These are phyloP conservation scores for Metarhizium guizhouense DNA, from an alignment of 2,329 filamentous ascomycete genomes.

Conservation along the genomic window DNA sequence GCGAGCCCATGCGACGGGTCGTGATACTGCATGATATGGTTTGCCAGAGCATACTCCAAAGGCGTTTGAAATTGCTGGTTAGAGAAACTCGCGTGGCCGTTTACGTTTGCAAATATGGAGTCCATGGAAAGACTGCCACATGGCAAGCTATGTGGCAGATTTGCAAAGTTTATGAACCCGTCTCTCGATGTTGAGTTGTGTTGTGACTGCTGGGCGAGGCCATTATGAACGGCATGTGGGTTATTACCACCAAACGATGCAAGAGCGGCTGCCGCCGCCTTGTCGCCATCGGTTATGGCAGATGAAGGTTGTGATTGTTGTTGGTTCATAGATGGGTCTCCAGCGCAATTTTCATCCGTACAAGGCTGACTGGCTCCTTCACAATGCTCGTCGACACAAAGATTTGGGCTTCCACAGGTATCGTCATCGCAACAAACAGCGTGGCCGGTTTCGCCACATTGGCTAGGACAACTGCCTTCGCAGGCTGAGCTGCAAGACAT, in stretches of 20 bases:
- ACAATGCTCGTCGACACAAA: constrained; percentile 23
- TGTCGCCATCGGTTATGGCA: constrained; percentile 13
- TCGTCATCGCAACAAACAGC: constrained; percentile 27
- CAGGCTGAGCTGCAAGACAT: constrained; percentile 27
- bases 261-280: constrained; percentile 20
- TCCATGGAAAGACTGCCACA: constrained; percentile 15
- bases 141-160: constrained; percentile 10
- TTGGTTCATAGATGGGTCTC: constrained; percentile 10
- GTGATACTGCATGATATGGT: constrained; percentile 22
- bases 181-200: constrained; percentile 3
- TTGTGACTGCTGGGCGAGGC: constrained; percentile 8
- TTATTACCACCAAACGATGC: constrained; percentile 20
- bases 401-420: constrained; percentile 19
- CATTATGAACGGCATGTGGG: constrained; percentile 5
- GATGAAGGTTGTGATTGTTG: background rate
- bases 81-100: constrained; percentile 3
- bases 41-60: constrained; percentile 16
- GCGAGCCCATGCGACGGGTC: constrained; percentile 14
- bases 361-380: constrained; percentile 26
- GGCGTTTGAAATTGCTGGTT: constrained; percentile 12
- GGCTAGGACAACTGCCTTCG: constrained; percentile 23
- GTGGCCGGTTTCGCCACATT: constrained; percentile 23
- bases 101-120: constrained; percentile 7
- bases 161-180: constrained; percentile 5
- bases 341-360: constrained; percentile 24